Base-by-base conservation (phyloP, 768 basidiomycete genomes). In the Tubosaeta sp. region DNA sequence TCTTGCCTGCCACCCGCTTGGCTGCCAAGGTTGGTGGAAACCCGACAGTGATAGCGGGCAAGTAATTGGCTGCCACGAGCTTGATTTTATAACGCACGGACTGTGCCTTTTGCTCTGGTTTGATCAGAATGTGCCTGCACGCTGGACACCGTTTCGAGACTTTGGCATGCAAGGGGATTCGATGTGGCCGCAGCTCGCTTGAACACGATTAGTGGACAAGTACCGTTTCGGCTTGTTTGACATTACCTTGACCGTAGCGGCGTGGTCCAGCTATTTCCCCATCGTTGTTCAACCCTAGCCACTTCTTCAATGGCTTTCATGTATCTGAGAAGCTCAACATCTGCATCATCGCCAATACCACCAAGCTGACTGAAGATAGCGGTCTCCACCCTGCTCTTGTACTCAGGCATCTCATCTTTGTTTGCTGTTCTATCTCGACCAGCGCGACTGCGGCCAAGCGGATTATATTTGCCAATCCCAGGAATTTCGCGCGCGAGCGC, bases 61-160 rank as follows among this genome's bases (percentile, higher is more conserved):
- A 76, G 69, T 98, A 98, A 66, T 89, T 95, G 25, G 90, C 83
- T 0, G 95, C 96, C 50, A 95, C 90, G 45, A 98, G 84, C 69
- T 98, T 98, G 71, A 99, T 97, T 72, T 97, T 97, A 77, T 86
- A 97, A 16, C 92, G 83, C 32, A 90, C 87, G 16, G 90, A 93
- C 59, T 93, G 91, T 0, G 94, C 87, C 65, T 99, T 99, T 63
- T 94, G 89, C 67, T 99, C 96, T 4, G 96, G 96, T 66, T 97
- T 96, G 71, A 97, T 96, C 55, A 99, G 81, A 59, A 98, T 96
- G 68, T 98, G 95, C 16, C 90, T 85, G 66, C 96, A 99, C 2
- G 77, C 79, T 13, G 93, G 87, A 72, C 96, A 99, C 4, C 96
- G 90, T 70, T 98, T 98, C 3, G 94, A 93, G 46, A 88, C 83